Evolutionary conservation across 2,329 filamentous ascomycete species (phyloP).

Genomic region (Hirsutella minnesotensis): DNA sequence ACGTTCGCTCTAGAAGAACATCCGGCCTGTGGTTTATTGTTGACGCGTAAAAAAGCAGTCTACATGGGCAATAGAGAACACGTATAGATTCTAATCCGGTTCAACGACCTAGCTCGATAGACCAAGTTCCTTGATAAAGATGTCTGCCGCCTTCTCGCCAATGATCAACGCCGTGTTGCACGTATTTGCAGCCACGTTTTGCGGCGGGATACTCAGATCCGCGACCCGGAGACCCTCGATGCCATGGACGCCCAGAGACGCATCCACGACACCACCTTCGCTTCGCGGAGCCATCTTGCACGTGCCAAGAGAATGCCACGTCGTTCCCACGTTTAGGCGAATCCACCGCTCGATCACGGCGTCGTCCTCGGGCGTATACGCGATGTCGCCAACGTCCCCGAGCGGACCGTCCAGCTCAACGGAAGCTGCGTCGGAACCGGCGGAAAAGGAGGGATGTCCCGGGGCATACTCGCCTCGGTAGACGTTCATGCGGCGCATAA

Average conservation of each 20-base stretch:
- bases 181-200: slow-evolving; percentile 32
- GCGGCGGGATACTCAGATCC: slow-evolving; percentile 22
- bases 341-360: slow-evolving; percentile 31
- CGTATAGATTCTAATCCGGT: too few species aligned
- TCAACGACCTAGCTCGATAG: background rate
- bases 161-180: slow-evolving; percentile 30
- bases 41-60: too few species aligned
- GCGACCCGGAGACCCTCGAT: background rate
- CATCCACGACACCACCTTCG: background rate
- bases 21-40: too few species aligned
- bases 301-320: slow-evolving; percentile 24
- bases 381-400: slow-evolving; percentile 7
- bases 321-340: slow-evolving; percentile 23
- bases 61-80: too few species aligned
- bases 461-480: slow-evolving; percentile 32
- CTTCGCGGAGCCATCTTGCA: slow-evolving; percentile 2
- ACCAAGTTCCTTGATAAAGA: slow-evolving; percentile 15
- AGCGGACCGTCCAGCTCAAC: slow-evolving; percentile 3
- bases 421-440: background rate
- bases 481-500: slow-evolving; percentile 40
- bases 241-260: background rate
- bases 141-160: slow-evolving; percentile 28
- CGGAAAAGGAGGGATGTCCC: slow-evolving; percentile 23
- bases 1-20: too few species aligned
- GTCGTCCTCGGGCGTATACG: slow-evolving; percentile 36